Base-by-base conservation (phyloP, 179 eudicot species). In the Silene coronaria region DNA sequence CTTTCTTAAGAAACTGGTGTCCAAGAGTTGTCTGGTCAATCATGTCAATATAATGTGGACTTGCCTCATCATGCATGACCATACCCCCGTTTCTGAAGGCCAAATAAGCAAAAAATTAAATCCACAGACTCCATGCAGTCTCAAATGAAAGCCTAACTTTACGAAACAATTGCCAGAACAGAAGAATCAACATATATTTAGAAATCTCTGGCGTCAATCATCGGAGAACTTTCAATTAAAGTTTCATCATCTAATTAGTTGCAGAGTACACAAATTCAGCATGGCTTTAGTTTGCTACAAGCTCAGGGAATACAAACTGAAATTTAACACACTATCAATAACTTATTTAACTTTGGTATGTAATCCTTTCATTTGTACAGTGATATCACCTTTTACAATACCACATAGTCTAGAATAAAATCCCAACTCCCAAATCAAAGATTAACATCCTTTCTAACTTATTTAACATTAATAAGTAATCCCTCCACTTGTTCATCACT, bases 61-160 rank as follows among this genome's bases (percentile, higher is more conserved):
- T 82, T 21, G 99, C 99, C 87, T 96, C 99, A 78, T 96, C 99
- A 71, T 96, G 99, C 99, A 96, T 96, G 84, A 93, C 92, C 87
- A 82, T 76, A 61, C 96, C 99, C 59, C 97, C 98, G 78, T 96
- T 96, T 85, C 99, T 94, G 81, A 79, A 78, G 21, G n/a, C 66
- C 34, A 62, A 26, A n/a, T 10, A 36, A 17, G 67, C 28, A 73
- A 57, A 26, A 59, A 78, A 42, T 22, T 13, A 6, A 70, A 53
- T 1, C 6, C 62, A 8, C 10, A 36, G 16, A 3, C 17, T 32
- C 68, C 27, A 24, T 46, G 61, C 58, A 57, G 66, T 8, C 14
- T 76, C 42, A 76, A 17, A 27, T 58, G 60, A 46, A 71, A 55
- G 73, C 22, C 53, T 12, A 17, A 69, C n/a, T 46, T 53, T 71